Conservation (phyloP, 345 rosid genomes). For the Eucalyptus tenuipes region DNA sequence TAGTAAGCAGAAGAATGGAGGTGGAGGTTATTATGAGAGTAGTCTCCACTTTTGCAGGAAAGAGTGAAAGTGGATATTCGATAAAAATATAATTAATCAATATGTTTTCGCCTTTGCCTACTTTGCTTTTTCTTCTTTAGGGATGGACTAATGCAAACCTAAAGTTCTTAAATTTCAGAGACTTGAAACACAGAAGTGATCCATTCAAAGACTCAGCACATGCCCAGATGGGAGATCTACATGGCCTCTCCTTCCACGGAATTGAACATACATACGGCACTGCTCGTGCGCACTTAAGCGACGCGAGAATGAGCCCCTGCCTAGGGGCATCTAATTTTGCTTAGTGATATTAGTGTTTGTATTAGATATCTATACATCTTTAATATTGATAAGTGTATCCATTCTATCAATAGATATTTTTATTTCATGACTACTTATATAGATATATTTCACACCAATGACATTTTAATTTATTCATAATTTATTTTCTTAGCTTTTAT, state of each 20-base stretch:
- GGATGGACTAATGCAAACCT: background rate
- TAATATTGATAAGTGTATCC: background rate
- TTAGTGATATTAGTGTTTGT: background rate
- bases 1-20: background rate
- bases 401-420: background rate
- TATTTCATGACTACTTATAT: background rate
- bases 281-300: background rate
- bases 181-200: background rate
- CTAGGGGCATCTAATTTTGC: background rate
- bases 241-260: background rate
- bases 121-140: background rate
- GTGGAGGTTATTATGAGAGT: background rate
- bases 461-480: background rate
- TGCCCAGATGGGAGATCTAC: background rate
- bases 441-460: background rate
- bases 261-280: background rate
- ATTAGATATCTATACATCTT: too few species aligned
- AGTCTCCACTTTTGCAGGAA: background rate
- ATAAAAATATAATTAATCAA: background rate
- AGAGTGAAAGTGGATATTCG: background rate
- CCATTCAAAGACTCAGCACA: background rate
- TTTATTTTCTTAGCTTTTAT: background rate
- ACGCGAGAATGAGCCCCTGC: background rate
- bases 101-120: background rate
- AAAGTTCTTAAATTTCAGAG: background rate